Evolutionary conservation across 805 yeast species (phyloP), one percentile per base, ranked within the genome.

Genomic region (Kluyveromyces dobzhanskii): DNA sequence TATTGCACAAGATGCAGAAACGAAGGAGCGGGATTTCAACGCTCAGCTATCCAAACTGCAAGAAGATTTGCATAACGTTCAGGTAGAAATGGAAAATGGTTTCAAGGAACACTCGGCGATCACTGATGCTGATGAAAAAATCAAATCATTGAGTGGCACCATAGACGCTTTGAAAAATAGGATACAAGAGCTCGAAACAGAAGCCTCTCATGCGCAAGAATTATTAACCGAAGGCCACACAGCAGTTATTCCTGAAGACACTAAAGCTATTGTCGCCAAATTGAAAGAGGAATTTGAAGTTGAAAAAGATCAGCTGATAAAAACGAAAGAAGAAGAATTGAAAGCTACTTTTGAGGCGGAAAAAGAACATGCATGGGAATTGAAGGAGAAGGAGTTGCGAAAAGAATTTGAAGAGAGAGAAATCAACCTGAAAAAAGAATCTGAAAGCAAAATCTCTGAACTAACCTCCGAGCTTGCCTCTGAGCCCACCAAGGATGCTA

Each of bases 151-250:
- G 21, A 44, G 26, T 12, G 42, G 21, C 1, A 49, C 50, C 25
- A 50, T 52, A 8, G 46, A 39, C 2, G 43, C 50, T 2, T 40
- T 61, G 35, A 53, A 51, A 32, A 44, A 44, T 9, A 55, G 57
- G 30, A 44, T 56, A 23, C 40, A 37, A 2, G 37, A 38, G 11
- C 40, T 61, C 18, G 45, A 58, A 40, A 45, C 55, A 39, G 47
- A 36, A 16, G 57, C 54, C 10, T 34, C 45, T 9, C 52, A 56
- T 23, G 50, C 46, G 3, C 38, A 41, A 24, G 17, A 24, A 26
- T 5, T 17, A 16, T 4, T 34, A 36, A 65, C 62, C 40, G 56
- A 46, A 16, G 55, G 70, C 39, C 65, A 59, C 1, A 65, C 69
- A 14, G 55, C 64, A 12, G 64, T 60, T 32, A 64, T 62, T 3